Base-by-base conservation (phyloP, 257 asterid species). In the Solanum piurae region DNA sequence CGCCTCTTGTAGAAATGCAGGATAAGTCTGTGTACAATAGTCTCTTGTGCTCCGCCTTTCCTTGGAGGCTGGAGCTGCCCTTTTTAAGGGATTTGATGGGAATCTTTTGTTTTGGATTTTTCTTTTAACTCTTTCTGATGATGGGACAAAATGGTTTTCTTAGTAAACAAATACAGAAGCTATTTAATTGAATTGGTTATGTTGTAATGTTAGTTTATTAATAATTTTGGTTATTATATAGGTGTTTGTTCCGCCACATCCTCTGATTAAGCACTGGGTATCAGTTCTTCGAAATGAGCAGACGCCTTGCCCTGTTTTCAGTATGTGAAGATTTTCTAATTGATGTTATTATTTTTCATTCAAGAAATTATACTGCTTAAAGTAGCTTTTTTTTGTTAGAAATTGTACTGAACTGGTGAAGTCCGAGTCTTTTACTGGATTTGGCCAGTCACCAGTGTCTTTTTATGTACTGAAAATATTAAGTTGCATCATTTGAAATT, bases 161-260 rank as follows among this genome's bases (percentile, higher is more conserved):
- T 82, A 82, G 68, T 82, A 18, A 82, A 82, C 38, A 49, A 82
- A 82, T 82, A 49, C 6, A 18, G 42, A 29, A 82, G 44, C 16
- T 46, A 49, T 27, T 49, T 82, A 18, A 10, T 36, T 29, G 13
- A 83, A 31, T 58, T 68, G 44, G 42, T 44, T 33, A 60, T 89
- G 52, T 82, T 76, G 44, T 52, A 69, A 69, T 86, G 58, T 66
- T 34, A 86, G 46, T 71, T 40, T 83, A 11, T 87, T 38, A 74
- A 34, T 87, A 31, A 2, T 42, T 9, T 16, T 85, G 40, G 72
- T n/a, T 73, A 12, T 18, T 44, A 20, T 21, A 55, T 85, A 97
- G 99, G 98, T 96, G 69, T 96, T 92, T 91, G 99, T 97, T 76
- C 99, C 99, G 75, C 98, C 98, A 25, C 99, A 97, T 91, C 98